Evolutionary conservation across 2,329 filamentous ascomycete species (phyloP).

Genomic region (Ploettnerulaceae sp.): DNA sequence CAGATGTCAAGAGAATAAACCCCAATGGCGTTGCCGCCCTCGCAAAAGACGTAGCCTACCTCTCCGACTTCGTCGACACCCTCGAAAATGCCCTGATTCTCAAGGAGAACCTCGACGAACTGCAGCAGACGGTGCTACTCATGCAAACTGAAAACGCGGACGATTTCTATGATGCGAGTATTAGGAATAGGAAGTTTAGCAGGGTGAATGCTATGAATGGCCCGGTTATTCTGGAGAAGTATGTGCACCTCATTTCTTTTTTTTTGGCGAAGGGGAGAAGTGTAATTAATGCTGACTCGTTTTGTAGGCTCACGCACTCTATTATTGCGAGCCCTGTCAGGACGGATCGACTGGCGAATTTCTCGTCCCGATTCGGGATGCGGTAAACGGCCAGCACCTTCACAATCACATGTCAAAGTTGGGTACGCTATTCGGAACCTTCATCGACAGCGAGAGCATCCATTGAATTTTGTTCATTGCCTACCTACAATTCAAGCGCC

Average conservation of each 20-base stretch:
- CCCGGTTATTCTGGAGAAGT: slow-evolving; percentile 88
- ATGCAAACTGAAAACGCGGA: slow-evolving; percentile 89
- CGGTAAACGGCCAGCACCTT: slow-evolving; percentile 34
- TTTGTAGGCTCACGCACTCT: slow-evolving; percentile 56
- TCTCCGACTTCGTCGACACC: slow-evolving; percentile 79
- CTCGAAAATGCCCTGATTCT: slow-evolving; percentile 83
- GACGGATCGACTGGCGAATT: slow-evolving; percentile 61
- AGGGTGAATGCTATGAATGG: slow-evolving; percentile 90
- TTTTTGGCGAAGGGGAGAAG: background rate
- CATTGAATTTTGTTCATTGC: slow-evolving; percentile 8
- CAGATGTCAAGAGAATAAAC: slow-evolving; percentile 78
- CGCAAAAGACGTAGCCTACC: slow-evolving; percentile 75
- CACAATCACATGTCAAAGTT: background rate
- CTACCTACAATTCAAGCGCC: slow-evolving; percentile 5
- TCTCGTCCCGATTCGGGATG: slow-evolving; percentile 72
- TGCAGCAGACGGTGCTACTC: slow-evolving; percentile 86
- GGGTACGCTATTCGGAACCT: background rate
- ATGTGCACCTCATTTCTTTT: slow-evolving; percentile 30
- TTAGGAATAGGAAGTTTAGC: slow-evolving; percentile 87
- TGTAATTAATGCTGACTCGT: slow-evolving; percentile 7
- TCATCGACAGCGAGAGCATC: slow-evolving; percentile 5
- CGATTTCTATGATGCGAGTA: slow-evolving; percentile 91
- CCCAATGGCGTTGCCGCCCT: slow-evolving; percentile 77
- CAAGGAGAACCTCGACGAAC: slow-evolving; percentile 82
- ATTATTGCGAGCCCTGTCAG: slow-evolving; percentile 51